These are phyloP conservation scores for Starmera caribaea DNA, from an alignment of 805 yeast genomes.

Conservation along the genomic window DNA sequence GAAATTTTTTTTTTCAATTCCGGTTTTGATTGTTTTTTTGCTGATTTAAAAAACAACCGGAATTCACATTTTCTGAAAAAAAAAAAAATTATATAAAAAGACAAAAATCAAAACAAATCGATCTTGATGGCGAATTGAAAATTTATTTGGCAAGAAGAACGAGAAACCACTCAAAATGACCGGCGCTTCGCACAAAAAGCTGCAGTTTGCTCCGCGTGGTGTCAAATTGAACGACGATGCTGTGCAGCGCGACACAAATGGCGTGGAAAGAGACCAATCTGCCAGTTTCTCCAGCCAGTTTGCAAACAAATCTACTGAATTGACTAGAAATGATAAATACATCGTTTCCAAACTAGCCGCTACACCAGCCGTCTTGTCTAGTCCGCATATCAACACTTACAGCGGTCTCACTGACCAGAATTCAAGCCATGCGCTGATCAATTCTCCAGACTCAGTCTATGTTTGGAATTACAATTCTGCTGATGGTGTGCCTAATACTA, in stretches of 20 bases:
- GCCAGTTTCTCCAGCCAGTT: constrained; percentile 10
- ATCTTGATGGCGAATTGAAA: too few species aligned
- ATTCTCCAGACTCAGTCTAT: constrained; percentile 34
- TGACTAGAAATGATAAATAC: constrained; percentile 50
- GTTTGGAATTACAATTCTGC: constrained; percentile 64
- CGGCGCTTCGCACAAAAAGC: too few species aligned
- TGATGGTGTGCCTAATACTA: constrained; percentile 48
- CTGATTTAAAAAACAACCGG: too few species aligned
- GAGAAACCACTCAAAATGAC: too few species aligned
- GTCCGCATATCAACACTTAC: constrained; percentile 2
- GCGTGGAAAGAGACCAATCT: background rate
- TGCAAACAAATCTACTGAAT: constrained; percentile 28
- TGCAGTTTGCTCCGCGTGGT: background rate
- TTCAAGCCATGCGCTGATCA: constrained; percentile 19
- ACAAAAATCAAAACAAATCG: too few species aligned
- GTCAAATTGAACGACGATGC: background rate
- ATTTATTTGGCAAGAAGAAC: too few species aligned
- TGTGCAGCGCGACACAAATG: background rate
- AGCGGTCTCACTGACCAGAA: constrained; percentile 21
- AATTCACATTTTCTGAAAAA: too few species aligned
- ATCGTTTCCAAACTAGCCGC: constrained; percentile 49
- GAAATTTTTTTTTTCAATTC: too few species aligned
- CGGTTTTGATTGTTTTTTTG: too few species aligned
- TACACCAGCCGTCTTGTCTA: constrained; percentile 28
- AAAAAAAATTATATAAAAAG: too few species aligned